phyloP scores from a whole-genome alignment of 2,329 filamentous ascomycete species.

The Phaeosphaeria sp. region DNA sequence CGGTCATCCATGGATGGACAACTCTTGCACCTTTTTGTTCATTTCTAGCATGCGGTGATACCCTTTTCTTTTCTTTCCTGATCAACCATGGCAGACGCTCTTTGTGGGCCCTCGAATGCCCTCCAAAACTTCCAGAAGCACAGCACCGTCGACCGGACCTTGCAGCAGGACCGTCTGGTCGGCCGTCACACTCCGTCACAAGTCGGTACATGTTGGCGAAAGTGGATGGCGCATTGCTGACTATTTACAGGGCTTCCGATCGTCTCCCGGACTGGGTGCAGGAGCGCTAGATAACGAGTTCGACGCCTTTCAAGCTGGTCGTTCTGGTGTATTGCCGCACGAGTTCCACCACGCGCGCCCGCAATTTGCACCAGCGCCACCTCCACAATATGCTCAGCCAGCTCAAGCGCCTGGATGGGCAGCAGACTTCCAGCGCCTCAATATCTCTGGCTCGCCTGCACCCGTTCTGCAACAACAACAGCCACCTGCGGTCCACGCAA shows the following conservation, averaged over 20 bases:
- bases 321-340: conserved; percentile 45
- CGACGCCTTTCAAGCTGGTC: conserved; percentile 69
- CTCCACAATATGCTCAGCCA: conserved; percentile 39
- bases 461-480: conserved; percentile 57
- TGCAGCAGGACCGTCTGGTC: conserved; percentile 74
- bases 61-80: conserved; percentile 10
- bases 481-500: conserved; percentile 37
- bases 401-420: conserved; percentile 54
- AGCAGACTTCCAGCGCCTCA: conserved; percentile 56
- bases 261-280: conserved; percentile 58
- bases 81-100: conserved; percentile 65
- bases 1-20: not conserved
- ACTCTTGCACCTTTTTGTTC: not conserved
- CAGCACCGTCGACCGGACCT: conserved; percentile 69
- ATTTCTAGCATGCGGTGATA: conserved; percentile 31
- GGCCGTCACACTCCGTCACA: conserved; percentile 62
- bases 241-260: conserved; percentile 65
- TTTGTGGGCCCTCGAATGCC: conserved; percentile 78
- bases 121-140: conserved; percentile 77
- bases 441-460: conserved; percentile 48
- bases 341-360: conserved; percentile 45
- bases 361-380: conserved; percentile 49
- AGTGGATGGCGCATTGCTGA: conserved; percentile 16
- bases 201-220: conserved; percentile 50
- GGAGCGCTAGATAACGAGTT: conserved; percentile 70